Conservation (phyloP, 1,284 basidiomycete genomes). For the Irpex lacteus region DNA sequence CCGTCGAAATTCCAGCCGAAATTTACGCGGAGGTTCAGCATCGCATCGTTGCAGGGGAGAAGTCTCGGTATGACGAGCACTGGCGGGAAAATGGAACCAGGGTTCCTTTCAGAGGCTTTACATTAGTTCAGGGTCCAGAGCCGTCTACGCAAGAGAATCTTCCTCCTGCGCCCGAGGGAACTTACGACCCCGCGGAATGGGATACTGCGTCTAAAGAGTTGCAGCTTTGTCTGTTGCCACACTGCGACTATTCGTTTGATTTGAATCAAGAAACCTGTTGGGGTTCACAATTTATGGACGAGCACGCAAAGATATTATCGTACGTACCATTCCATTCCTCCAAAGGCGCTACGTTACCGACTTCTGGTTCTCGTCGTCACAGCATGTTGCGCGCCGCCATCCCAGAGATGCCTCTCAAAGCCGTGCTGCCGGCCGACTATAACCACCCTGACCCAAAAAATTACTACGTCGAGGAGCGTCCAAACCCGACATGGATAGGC, state of each 20-base stretch:
- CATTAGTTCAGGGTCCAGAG: not conserved
- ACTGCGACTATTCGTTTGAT: slow-evolving; percentile 10
- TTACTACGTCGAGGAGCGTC: slow-evolving; percentile 2
- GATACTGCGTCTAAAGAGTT: not conserved
- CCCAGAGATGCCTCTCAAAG: not conserved
- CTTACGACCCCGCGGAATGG: not conserved
- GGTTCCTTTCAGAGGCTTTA: not conserved
- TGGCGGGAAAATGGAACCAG: not conserved
- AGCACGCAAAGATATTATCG: slow-evolving; percentile 4
- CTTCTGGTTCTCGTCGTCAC: not conserved
- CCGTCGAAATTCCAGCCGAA: not conserved
- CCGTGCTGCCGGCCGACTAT: not conserved
- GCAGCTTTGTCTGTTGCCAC: slow-evolving; percentile 6
- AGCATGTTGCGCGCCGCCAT: not conserved
- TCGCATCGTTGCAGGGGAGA: not conserved
- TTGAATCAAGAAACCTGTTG: not conserved
- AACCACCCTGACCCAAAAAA: not conserved
- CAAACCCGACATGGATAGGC: not conserved
- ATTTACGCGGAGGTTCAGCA: not conserved
- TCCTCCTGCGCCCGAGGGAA: not conserved
- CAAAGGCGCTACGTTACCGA: not conserved
- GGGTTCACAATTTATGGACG: not conserved
- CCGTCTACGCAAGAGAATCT: not conserved
- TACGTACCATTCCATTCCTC: not conserved
- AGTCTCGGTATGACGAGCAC: not conserved